Evolutionary conservation across 345 rosid species (phyloP).

Genomic region (Bruguiera parviflora): DNA sequence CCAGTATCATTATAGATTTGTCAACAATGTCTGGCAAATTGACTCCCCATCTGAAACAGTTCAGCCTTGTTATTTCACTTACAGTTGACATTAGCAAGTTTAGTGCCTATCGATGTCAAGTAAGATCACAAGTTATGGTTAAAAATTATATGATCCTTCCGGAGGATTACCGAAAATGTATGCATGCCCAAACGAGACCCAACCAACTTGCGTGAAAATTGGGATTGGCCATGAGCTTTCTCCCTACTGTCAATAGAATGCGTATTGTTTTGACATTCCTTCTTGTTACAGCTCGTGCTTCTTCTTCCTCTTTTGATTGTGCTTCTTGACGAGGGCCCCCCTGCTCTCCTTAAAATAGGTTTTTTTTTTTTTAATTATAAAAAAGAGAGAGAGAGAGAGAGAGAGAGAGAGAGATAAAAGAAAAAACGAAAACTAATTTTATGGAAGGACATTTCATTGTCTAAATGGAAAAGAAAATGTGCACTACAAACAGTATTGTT

Average conservation of each 20-base stretch:
- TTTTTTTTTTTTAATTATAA: too few relatives aligned
- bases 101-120: neutral
- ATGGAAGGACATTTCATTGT: too few relatives aligned
- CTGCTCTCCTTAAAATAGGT: slow-evolving; percentile 22
- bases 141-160: too few relatives aligned
- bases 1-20: slow-evolving; percentile 60
- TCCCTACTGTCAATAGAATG: slow-evolving; percentile 58
- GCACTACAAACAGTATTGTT: too few relatives aligned
- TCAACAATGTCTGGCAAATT: slow-evolving; percentile 60
- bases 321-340: slow-evolving; percentile 42
- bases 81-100: neutral
- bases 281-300: slow-evolving; percentile 32
- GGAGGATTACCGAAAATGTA: slow-evolving; percentile 61
- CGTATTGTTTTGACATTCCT: slow-evolving; percentile 38
- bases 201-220: slow-evolving; percentile 69
- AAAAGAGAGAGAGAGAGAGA: too few relatives aligned
- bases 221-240: slow-evolving; percentile 66
- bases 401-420: neutral
- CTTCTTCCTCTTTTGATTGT: slow-evolving; percentile 48
- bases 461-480: too few relatives aligned
- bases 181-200: slow-evolving; percentile 74
- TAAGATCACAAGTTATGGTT: neutral
- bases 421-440: neutral
- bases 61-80: neutral
- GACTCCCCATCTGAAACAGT: slow-evolving; percentile 52